Evolutionary conservation across 2,329 filamentous ascomycete genomes (phyloP).

Genomic region (Fusarium algeriense): DNA sequence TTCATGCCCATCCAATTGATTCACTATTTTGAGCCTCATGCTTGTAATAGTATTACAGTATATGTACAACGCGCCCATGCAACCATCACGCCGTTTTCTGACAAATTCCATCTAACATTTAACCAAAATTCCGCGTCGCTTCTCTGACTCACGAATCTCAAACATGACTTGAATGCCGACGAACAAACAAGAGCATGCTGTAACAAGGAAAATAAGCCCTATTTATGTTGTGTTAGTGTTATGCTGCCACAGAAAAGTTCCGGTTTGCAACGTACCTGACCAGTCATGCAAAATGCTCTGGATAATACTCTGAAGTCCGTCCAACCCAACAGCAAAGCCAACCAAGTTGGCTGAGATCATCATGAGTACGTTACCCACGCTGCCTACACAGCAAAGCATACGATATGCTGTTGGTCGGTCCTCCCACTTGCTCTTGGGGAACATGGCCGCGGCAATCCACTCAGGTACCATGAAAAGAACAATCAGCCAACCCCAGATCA

Average conservation of each 20-base stretch:
- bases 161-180: slow-evolving; percentile 95
- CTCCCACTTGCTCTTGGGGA: slow-evolving; percentile 80
- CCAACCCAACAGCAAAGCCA: slow-evolving; percentile 91
- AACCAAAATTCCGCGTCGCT: slow-evolving; percentile 81
- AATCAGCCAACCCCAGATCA: slow-evolving; percentile 98
- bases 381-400: slow-evolving; percentile 82
- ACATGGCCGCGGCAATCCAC: slow-evolving; percentile 76
- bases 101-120: slow-evolving; percentile 73
- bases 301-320: slow-evolving; percentile 84
- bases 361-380: slow-evolving; percentile 87
- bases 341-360: slow-evolving; percentile 97
- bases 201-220: slow-evolving; percentile 79
- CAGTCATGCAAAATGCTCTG: slow-evolving; percentile 80
- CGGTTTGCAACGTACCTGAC: slow-evolving; percentile 64
- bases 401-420: slow-evolving; percentile 78
- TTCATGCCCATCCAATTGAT: slow-evolving; percentile 19
- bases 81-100: not conserved
- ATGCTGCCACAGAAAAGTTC: not conserved
- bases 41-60: slow-evolving; percentile 32
- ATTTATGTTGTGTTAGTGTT: slow-evolving; percentile 39
- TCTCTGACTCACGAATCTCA: slow-evolving; percentile 88
- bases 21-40: not conserved
- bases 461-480: slow-evolving; percentile 95
- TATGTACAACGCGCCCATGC: slow-evolving; percentile 22
- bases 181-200: slow-evolving; percentile 81